Base-by-base conservation (phyloP, 805 yeast species). In the Saccharomycopsis olivae region DNA sequence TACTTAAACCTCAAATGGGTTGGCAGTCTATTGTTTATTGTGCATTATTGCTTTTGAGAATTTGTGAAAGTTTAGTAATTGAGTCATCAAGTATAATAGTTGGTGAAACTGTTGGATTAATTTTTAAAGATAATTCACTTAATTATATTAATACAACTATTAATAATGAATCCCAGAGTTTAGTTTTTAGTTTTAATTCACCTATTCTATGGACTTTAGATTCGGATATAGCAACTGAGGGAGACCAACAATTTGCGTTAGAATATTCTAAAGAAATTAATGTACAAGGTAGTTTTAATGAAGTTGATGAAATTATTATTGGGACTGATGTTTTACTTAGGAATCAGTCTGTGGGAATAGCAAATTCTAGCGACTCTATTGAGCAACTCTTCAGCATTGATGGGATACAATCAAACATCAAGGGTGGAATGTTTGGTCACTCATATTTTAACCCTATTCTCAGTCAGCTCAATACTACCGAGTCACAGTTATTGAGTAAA, bases 341-440 rank as follows among this genome's bases (percentile, higher is more conserved):
- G 14, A n/a, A 39, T 29, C 44, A 36, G 37, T 24, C 18, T 16
- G n/a, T 37, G 27, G 44, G 44, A 8, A 13, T 25, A 11, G 20
- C 23, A 6, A 20, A 14, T n/a, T 14, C 20, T 19, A 18, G 15
- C 18, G 23, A 19, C 13, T n/a, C 17, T 18, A 5, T 14, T 28
- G 21, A 4, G 8, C 9, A 30, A 17, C 10, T 34, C 24, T 15
- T 18, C 20, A 11, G 27, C 6, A 23, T 8, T 23, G 27, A 23
- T 23, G 6, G 27, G 27, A 19, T 19, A 19, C 32, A 17, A 18
- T 17, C 15, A 23, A 5, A 28, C 31, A 28, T 10, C 17, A 16
- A 3, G 9, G 35, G 29, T 27, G 46, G 46, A 11, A 31, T 41
- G 19, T 41, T 41, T 38, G 46, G 46, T 11, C 43, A 39, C 16